A percentile compares a stretch with the other conserved stretches of the same genome.
Conservation (phyloP, 2,329 filamentous ascomycete species). For the Aaosphaeria pasadenensis region DNA sequence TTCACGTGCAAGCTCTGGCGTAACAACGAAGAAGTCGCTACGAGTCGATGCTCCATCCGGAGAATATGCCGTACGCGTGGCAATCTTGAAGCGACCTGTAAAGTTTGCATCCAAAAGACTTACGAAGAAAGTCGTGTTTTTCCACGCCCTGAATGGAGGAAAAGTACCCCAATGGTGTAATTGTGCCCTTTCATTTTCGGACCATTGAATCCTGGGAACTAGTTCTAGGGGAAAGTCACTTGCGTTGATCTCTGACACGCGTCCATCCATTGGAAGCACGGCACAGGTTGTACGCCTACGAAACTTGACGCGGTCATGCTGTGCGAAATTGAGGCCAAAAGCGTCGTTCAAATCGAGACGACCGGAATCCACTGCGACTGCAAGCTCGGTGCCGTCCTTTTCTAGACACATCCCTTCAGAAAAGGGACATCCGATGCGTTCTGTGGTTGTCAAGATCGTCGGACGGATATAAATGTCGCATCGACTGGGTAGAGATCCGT, state of each 20-base stretch:
- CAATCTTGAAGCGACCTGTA: background rate
- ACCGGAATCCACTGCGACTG: constrained; percentile 10
- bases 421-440: background rate
- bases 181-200: background rate
- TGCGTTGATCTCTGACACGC: background rate
- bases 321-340: constrained; percentile 4
- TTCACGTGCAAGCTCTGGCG: background rate
- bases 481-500: background rate
- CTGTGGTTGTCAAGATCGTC: background rate
- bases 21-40: background rate
- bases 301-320: constrained; percentile 1
- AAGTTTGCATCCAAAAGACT: background rate
- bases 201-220: background rate
- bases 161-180: background rate
- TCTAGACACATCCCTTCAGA: background rate
- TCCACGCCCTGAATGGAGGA: background rate
- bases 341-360: constrained; percentile 9
- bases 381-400: background rate
- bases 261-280: constrained; percentile 1
- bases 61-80: no score
- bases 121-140: background rate
- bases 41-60: no score
- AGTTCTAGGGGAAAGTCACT: background rate
- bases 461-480: background rate
- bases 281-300: constrained; percentile 8